Percentiles rank a stretch among this genome's conserved stretches.
Evolutionary conservation across 75 land plant species (phyloP).

Genomic region (Selaginella tamariscina): DNA sequence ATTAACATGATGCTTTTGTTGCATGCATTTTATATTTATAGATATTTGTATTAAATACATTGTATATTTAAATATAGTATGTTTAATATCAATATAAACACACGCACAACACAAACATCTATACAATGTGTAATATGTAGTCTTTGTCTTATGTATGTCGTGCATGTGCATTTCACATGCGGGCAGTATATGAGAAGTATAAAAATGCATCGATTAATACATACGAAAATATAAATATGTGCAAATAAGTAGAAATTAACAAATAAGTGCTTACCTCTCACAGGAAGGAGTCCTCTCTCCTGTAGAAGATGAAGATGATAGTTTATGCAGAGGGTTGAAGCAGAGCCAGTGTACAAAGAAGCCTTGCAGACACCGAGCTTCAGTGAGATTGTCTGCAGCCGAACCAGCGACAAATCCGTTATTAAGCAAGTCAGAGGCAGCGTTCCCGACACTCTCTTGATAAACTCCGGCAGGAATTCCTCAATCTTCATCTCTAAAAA

Average conservation of each 20-base stretch:
- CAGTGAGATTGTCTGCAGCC: background rate
- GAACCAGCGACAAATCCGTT: background rate
- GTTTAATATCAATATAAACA: too few species aligned
- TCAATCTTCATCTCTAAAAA: background rate
- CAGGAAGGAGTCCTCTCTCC: background rate
- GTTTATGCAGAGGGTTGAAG: background rate
- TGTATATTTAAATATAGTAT: too few species aligned
- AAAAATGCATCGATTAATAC: too few species aligned
- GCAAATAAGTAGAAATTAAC: background rate
- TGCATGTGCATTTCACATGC: too few species aligned
- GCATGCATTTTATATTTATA: too few species aligned
- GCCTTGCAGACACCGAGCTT: background rate
- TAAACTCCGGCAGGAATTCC: background rate
- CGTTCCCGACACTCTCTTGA: background rate
- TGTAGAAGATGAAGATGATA: background rate
- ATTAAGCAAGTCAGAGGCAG: background rate
- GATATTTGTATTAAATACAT: too few species aligned
- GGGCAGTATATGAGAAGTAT: too few species aligned
- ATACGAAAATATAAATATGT: background rate
- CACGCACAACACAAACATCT: too few species aligned
- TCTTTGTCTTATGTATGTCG: too few species aligned
- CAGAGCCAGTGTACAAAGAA: background rate
- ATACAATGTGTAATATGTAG: too few species aligned
- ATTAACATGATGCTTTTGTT: too few species aligned
- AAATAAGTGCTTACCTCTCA: background rate